phyloP scores from a whole-genome alignment of 331 rosid genomes.

The Malus hybrid region DNA sequence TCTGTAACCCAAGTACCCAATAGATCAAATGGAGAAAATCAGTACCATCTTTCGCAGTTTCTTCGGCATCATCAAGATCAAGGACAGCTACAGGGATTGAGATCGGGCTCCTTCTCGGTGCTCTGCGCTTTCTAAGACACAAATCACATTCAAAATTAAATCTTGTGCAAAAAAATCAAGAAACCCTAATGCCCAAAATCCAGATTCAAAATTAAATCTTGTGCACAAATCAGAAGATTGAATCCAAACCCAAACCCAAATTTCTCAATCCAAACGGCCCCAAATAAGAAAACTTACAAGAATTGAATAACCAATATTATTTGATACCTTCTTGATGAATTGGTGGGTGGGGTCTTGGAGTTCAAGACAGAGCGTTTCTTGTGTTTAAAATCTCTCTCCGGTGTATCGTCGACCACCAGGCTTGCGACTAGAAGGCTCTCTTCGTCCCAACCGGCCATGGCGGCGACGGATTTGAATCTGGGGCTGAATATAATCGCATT shows the following conservation, averaged over 20 bases:
- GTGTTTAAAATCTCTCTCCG: slow-evolving; percentile 47
- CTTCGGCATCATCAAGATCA: slow-evolving; percentile 67
- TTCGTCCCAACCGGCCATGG: slow-evolving; percentile 98
- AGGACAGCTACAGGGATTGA: slow-evolving; percentile 47
- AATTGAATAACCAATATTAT: not conserved
- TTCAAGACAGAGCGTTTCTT: slow-evolving; percentile 38
- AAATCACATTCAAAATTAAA: not conserved
- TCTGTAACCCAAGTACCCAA: not conserved
- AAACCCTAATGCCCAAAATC: not conserved
- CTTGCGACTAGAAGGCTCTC: slow-evolving; percentile 64
- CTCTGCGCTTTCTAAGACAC: slow-evolving; percentile 62
- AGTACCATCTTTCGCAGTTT: slow-evolving; percentile 37
- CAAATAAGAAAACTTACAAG: too few relatives aligned
- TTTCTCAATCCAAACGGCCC: too few relatives aligned
- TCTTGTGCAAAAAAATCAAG: not conserved
- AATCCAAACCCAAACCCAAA: too few relatives aligned
- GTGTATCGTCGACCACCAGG: slow-evolving; percentile 80
- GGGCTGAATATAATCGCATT: slow-evolving; percentile 47
- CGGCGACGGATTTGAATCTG: slow-evolving; percentile 76
- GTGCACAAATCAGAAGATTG: too few relatives aligned
- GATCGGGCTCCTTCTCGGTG: slow-evolving; percentile 36
- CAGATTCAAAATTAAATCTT: too few relatives aligned
- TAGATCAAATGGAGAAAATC: not conserved
- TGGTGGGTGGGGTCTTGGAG: slow-evolving; percentile 60
- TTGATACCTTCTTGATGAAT: slow-evolving; percentile 64